Base-by-base conservation (phyloP, 2,329 filamentous ascomycete genomes). In the Diaporthe aspalathi region DNA sequence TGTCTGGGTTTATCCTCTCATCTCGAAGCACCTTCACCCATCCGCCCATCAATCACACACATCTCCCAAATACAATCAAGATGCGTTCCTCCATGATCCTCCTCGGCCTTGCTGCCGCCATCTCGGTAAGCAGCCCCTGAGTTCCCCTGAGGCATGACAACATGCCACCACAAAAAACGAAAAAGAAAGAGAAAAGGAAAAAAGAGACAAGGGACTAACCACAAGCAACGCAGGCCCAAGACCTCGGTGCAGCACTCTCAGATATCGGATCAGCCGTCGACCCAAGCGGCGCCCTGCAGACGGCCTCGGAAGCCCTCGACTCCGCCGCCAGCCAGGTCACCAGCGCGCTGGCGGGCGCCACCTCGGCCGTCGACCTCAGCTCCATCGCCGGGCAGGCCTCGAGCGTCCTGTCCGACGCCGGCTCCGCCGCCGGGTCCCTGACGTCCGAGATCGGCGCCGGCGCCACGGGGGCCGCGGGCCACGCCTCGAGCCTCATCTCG, bases 71-170 rank as follows among this genome's bases (percentile, higher is more conserved):
- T 17, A 43, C 45, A n/a, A 38, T 68, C 66, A 60, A 73, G 52
- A 74, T 57, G 70, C 83, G 82, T 79, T 77, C 80, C 76, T 76
- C 76, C 74, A 73, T 76, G 54, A 75, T 78, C 68, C 53, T 81
- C 73, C 72, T 80, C 68, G 76, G 78, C 73, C 74, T 82, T 54
- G 77, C 77, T 63, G 78, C 79, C 70, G 72, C 76, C 52, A 78
- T 76, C 72, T 73, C 80, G 74, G 80, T 81, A 75, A 43, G 73
- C 75, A 43, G 73, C 75, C 24, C 27, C 60, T 50, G 60, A 38
- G 24, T 62, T 5, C 63, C 22, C 22, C 22, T 17, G n/a, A n/a
- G 56, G 24, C 45, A 43, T 45, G 11, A 32, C 7, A 52, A 60
- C 53, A 47, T 20, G 29, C 53, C 53, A 60, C 52, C 35, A 38